Percentiles rank a stretch among this genome's conserved stretches.
These are phyloP conservation scores for Alternaria solani DNA, from an alignment of 2,329 filamentous ascomycete genomes.

Conservation along the genomic window DNA sequence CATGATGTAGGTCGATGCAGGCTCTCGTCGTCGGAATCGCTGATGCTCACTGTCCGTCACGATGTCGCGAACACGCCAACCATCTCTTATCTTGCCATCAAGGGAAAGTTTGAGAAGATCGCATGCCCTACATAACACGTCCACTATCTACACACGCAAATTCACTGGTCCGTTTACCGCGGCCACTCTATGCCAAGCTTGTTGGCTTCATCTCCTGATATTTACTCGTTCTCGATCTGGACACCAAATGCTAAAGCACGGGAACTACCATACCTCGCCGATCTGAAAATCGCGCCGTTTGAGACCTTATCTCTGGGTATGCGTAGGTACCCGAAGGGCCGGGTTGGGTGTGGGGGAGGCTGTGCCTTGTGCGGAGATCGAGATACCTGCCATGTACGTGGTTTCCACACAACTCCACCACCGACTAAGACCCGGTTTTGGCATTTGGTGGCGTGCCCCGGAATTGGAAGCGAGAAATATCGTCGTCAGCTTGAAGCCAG, in stretches of 20 bases:
- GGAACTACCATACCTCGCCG: neutral
- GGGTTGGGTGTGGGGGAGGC: constrained; percentile 6
- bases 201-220: neutral
- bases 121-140: neutral
- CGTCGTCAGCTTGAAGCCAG: neutral
- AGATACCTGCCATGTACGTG: neutral
- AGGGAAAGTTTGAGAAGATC: neutral
- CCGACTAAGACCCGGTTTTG: neutral
- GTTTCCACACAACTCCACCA: neutral
- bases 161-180: neutral
- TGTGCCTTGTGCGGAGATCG: neutral
- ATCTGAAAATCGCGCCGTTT: neutral
- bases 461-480: neutral
- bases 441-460: neutral
- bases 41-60: neutral
- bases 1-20: neutral
- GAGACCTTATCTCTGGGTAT: neutral
- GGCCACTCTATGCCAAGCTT: neutral
- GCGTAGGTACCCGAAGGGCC: neutral
- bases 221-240: neutral
- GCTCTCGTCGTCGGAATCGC: neutral
- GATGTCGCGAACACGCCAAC: neutral
- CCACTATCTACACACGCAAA: neutral
- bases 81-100: neutral
- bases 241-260: neutral